Evolutionary conservation across 1,139 yeast species (phyloP).

Genomic region (Pichia sorboxylosa): DNA sequence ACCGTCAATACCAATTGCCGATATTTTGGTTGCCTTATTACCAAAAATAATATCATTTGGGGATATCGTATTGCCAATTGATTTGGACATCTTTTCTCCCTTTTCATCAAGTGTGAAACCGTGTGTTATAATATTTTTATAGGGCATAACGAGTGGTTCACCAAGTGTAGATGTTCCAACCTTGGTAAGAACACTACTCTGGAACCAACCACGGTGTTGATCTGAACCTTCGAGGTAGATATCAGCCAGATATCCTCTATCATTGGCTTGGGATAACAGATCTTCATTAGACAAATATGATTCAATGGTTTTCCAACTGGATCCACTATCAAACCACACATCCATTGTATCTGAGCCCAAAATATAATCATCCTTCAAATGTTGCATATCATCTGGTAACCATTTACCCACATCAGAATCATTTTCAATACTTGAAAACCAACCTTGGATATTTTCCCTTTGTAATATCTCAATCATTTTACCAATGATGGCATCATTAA

Average conservation of each 20-base stretch:
- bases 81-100: slow-evolving; percentile 88
- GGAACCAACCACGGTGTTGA: slow-evolving; percentile 99
- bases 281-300: slow-evolving; percentile 25
- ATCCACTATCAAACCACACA: slow-evolving; percentile 98
- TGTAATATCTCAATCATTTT: slow-evolving; percentile 43
- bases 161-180: slow-evolving; percentile 30
- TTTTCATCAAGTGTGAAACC: slow-evolving; percentile 85
- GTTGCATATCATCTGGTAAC: slow-evolving; percentile 43
- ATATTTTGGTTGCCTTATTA: slow-evolving; percentile 40
- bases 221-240: slow-evolving; percentile 89
- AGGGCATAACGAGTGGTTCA: slow-evolving; percentile 51
- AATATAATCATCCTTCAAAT: slow-evolving; percentile 31
- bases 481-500: slow-evolving; percentile 40
- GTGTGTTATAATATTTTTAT: slow-evolving; percentile 68
- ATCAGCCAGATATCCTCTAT: slow-evolving; percentile 45
- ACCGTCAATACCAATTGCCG: slow-evolving; percentile 85
- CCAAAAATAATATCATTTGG: slow-evolving; percentile 66
- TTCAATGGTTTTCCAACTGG: slow-evolving; percentile 70
- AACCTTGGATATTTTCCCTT: slow-evolving; percentile 54
- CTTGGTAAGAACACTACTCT: slow-evolving; percentile 77
- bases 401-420: slow-evolving; percentile 38
- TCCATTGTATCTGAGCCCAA: slow-evolving; percentile 92
- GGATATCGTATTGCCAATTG: slow-evolving; percentile 69
- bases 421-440: slow-evolving; percentile 51
- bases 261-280: slow-evolving; percentile 22